phyloP scores from a whole-genome alignment of 2,329 filamentous ascomycete species.

The Byssochlamys sp. region DNA sequence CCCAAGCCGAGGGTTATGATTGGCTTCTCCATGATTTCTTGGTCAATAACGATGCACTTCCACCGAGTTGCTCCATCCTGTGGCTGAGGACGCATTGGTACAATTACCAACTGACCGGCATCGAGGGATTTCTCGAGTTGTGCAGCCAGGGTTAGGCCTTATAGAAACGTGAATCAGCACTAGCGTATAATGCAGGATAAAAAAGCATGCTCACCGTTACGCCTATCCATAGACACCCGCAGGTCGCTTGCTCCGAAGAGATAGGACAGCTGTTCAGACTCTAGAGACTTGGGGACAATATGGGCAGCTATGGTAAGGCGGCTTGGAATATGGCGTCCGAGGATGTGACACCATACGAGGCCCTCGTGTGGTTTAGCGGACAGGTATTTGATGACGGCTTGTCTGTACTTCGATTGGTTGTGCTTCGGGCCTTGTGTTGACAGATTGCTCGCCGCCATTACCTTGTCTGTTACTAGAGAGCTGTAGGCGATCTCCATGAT shows the following conservation, averaged over 20 bases:
- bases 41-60: not conserved
- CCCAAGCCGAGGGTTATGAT: not conserved
- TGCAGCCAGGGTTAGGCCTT: not conserved
- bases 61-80: not conserved
- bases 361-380: not conserved
- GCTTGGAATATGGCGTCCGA: not conserved
- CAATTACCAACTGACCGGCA: not conserved
- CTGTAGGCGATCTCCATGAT: too few species aligned
- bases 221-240: not conserved
- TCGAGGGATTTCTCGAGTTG: not conserved
- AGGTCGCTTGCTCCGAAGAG: not conserved
- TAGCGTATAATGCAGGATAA: not conserved
- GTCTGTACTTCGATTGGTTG: too few species aligned
- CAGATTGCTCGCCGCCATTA: too few species aligned
- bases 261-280: not conserved
- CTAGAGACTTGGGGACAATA: not conserved
- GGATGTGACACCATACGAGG: not conserved
- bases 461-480: too few species aligned
- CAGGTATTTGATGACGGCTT: too few species aligned
- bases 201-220: not conserved
- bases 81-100: not conserved
- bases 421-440: too few species aligned
- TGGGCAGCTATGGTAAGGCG: not conserved
- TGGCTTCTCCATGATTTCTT: not conserved
- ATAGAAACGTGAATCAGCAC: not conserved